Evolutionary conservation across 495 filamentous ascomycete species (phyloP).

Genomic region (Pyrenula massariospora): DNA sequence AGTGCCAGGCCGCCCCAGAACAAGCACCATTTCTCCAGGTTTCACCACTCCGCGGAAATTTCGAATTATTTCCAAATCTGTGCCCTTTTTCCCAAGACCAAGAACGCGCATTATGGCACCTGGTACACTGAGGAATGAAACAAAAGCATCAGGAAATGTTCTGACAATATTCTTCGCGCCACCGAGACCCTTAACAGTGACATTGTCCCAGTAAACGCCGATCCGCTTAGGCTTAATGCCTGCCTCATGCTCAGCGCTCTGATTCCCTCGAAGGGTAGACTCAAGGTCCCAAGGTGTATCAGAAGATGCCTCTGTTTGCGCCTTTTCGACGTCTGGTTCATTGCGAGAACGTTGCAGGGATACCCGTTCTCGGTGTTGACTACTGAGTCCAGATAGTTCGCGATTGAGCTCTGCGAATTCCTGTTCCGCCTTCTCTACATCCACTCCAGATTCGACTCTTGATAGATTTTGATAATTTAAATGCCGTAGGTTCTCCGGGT

Average conservation of each 20-base stretch:
- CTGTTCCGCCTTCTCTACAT: slow-evolving; percentile 61
- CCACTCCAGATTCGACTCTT: slow-evolving; percentile 41
- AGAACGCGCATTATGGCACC: slow-evolving; percentile 46
- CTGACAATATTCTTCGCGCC: slow-evolving; percentile 66
- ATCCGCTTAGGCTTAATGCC: slow-evolving; percentile 73
- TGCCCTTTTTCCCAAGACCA: slow-evolving; percentile 46
- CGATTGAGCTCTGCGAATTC: slow-evolving; percentile 67
- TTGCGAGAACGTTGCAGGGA: slow-evolving; percentile 22
- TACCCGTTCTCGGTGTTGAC: slow-evolving; percentile 32
- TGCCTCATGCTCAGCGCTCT: slow-evolving; percentile 56
- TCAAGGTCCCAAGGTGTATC: slow-evolving; percentile 63
- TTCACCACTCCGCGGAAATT: slow-evolving; percentile 47
- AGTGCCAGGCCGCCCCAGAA: slow-evolving; percentile 74
- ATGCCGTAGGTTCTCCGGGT: too few species aligned
- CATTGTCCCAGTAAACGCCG: slow-evolving; percentile 66
- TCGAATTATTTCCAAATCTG: slow-evolving; percentile 50
- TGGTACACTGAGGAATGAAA: slow-evolving; percentile 62
- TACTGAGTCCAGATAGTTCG: slow-evolving; percentile 58
- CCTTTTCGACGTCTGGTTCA: slow-evolving; percentile 43
- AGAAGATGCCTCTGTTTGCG: slow-evolving; percentile 28
- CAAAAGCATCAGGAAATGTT: slow-evolving; percentile 73
- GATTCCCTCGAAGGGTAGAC: slow-evolving; percentile 51
- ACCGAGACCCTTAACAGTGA: slow-evolving; percentile 69
- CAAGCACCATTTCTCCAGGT: slow-evolving; percentile 83
- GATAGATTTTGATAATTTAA: too few species aligned